These are phyloP conservation scores for Cadophora luteo-olivacea DNA, from an alignment of 2,329 filamentous ascomycete species.

Conservation along the genomic window DNA sequence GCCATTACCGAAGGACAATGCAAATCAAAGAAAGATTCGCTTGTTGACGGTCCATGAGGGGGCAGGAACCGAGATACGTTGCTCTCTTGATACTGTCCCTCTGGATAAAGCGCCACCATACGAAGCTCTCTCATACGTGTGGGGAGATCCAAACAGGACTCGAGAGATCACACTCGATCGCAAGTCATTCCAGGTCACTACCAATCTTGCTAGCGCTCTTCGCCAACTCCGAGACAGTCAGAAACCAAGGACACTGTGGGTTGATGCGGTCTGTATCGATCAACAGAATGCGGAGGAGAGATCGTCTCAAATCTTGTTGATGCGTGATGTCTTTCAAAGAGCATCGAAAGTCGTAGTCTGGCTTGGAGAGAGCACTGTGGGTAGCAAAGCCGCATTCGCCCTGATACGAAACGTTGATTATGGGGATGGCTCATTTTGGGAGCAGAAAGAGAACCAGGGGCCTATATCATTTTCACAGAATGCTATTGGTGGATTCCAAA, in stretches of 20 bases:
- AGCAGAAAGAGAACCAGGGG: constrained; percentile 3
- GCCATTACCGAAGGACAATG: background rate
- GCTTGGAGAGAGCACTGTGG: constrained; percentile 12
- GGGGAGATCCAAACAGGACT: constrained; percentile 15
- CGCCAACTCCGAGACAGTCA: background rate
- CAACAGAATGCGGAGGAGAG: constrained; percentile 13
- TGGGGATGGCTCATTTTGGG: background rate
- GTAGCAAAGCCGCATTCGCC: background rate
- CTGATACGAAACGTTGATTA: background rate
- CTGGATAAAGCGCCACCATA: constrained; percentile 5
- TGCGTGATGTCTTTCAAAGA: constrained; percentile 10
- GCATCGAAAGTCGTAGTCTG: constrained; percentile 12
- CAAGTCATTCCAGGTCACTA: constrained; percentile 4
- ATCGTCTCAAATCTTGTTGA: constrained; percentile 4
- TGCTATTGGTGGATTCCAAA: background rate
- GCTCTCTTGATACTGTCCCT: background rate
- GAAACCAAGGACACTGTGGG: constrained; percentile 6
- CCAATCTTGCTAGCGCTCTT: constrained; percentile 13
- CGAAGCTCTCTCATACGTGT: constrained; percentile 19
- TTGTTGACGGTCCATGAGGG: constrained; percentile 10
- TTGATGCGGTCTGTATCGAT: constrained; percentile 19
- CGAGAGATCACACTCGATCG: constrained; percentile 17
- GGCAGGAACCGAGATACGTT: background rate
- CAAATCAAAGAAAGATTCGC: constrained; percentile 2
- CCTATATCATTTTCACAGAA: background rate